Evolutionary conservation across 306 rosid genomes (phyloP).

Genomic region (Vicia villosa): DNA sequence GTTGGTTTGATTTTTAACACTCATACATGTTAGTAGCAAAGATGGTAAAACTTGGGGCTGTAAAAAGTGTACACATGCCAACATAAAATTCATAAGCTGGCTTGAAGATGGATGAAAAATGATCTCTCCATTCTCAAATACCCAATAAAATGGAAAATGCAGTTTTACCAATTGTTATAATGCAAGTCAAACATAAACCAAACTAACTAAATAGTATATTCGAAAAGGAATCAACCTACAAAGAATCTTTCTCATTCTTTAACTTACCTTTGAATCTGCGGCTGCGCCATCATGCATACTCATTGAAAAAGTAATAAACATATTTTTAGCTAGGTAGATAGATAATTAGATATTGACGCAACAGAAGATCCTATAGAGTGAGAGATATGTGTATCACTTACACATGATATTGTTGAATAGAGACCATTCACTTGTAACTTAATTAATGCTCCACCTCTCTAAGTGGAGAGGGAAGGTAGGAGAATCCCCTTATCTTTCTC

Average conservation of each 20-base stretch:
- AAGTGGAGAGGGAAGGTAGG: constrained; percentile 34
- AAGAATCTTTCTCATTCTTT: constrained; percentile 26
- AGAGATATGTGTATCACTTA: constrained; percentile 32
- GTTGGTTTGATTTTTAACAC: too few relatives aligned
- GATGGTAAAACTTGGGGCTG: too few relatives aligned
- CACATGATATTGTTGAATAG: constrained; percentile 28
- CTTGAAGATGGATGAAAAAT: neutral
- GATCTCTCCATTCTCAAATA: neutral
- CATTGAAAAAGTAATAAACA: constrained; percentile 26
- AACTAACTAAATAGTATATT: neutral
- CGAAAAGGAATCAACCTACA: neutral
- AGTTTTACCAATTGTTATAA: neutral
- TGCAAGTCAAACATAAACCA: constrained; percentile 27
- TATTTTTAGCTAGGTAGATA: neutral
- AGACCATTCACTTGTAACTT: constrained; percentile 35
- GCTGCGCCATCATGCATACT: constrained; percentile 33
- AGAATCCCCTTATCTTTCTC: constrained; percentile 28
- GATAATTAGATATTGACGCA: too few relatives aligned
- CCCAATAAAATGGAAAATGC: constrained; percentile 21
- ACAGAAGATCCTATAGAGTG: constrained; percentile 18
- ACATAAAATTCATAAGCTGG: neutral
- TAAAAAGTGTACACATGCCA: too few relatives aligned
- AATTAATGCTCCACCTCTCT: constrained; percentile 16
- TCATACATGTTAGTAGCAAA: too few relatives aligned
- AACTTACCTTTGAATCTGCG: constrained; percentile 19